These are phyloP conservation scores for Allium fistulosum DNA, from an alignment of 106 monocot genomes.

Conservation along the genomic window DNA sequence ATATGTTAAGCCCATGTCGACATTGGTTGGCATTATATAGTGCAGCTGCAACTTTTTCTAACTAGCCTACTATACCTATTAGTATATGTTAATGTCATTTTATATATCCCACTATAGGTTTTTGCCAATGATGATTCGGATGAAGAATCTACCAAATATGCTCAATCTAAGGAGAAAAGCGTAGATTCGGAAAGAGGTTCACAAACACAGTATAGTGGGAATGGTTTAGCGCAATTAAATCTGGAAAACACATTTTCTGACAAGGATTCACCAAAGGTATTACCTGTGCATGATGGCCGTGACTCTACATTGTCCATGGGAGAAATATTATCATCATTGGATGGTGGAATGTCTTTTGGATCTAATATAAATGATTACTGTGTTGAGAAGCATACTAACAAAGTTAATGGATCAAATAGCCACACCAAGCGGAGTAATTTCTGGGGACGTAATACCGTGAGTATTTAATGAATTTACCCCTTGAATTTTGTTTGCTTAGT, in stretches of 20 bases:
- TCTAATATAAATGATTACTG: constrained; percentile 39
- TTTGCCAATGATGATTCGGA: constrained; percentile 81
- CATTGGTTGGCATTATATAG: too few species aligned
- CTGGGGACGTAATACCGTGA: constrained; percentile 81
- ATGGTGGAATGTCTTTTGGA: constrained; percentile 50
- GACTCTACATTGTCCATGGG: constrained; percentile 79
- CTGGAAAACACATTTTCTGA: constrained; percentile 31
- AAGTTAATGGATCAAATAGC: constrained; percentile 51
- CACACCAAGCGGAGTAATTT: constrained; percentile 53
- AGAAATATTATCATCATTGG: constrained; percentile 82
- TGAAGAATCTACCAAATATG: constrained; percentile 42
- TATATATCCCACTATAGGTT: constrained; percentile 31
- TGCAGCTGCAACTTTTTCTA: neutral
- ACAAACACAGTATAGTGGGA: constrained; percentile 22
- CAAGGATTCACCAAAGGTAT: constrained; percentile 28
- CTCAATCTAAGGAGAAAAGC: constrained; percentile 24
- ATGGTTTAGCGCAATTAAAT: constrained; percentile 24
- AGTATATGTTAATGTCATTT: neutral
- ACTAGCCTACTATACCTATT: neutral
- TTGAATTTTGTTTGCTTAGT: too few species aligned
- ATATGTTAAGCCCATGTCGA: too few species aligned
- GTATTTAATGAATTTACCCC: constrained; percentile 7
- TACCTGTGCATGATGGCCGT: constrained; percentile 9
- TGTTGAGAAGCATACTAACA: constrained; percentile 38
- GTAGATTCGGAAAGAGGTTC: constrained; percentile 22